These are phyloP conservation scores for Sporobolomyces roseus DNA, from an alignment of 768 basidiomycete species.

Conservation along the genomic window DNA sequence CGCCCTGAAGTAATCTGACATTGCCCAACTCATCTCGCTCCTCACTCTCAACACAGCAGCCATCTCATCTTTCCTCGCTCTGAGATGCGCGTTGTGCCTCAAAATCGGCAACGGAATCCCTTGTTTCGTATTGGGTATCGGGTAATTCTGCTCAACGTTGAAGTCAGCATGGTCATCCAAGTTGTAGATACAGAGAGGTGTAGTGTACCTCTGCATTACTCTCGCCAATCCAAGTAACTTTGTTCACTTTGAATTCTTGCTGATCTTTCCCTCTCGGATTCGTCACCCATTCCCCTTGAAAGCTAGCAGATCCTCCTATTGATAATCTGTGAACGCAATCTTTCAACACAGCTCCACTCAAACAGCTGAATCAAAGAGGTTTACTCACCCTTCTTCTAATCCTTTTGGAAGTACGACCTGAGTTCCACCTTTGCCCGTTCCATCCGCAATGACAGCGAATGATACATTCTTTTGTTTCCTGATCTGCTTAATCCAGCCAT, in stretches of 20 bases:
- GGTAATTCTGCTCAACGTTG: conserved; percentile 60
- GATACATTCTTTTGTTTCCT: conserved; percentile 43
- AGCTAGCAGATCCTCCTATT: conserved; percentile 28
- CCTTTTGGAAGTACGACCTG: conserved; percentile 43
- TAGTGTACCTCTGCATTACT: conserved; percentile 41
- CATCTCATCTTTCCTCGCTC: conserved; percentile 68
- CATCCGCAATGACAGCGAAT: conserved; percentile 44
- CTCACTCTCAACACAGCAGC: conserved; percentile 74
- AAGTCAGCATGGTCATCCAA: no score
- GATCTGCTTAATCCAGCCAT: conserved; percentile 41
- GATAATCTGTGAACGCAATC: conserved; percentile 21
- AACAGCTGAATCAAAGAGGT: no score
- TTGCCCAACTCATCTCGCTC: conserved; percentile 56
- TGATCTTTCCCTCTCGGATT: conserved; percentile 26
- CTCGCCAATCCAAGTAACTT: conserved; percentile 38
- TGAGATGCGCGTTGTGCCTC: conserved; percentile 80
- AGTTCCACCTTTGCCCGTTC: conserved; percentile 22
- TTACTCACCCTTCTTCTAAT: conserved; percentile 19
- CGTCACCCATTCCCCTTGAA: conserved; percentile 37
- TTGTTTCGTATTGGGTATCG: conserved; percentile 92
- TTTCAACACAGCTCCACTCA: background rate
- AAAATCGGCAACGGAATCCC: conserved; percentile 71
- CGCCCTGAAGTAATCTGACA: conserved; percentile 61
- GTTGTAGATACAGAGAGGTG: background rate
- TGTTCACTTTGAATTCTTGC: conserved; percentile 40